Base-by-base conservation (phyloP, 257 asterid genomes). In the Fraxinus anomala region DNA sequence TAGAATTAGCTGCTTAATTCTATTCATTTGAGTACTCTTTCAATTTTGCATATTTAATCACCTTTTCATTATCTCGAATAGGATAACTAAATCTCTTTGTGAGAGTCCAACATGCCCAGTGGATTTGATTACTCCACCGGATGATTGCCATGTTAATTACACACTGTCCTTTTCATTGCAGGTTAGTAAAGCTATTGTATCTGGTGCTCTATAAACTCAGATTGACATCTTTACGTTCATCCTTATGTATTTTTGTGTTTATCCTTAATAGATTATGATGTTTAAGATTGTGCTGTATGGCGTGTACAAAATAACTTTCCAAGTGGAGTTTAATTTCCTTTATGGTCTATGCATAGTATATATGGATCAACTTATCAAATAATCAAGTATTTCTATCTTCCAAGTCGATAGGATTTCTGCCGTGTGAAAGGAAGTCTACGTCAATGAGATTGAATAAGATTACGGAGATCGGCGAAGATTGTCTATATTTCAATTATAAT, bases 61-160 rank as follows among this genome's bases (percentile, higher is more conserved):
- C 85, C 51, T 33, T 75, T 30, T 74, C 76, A 75, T 78, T 80
- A 73, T 81, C 77, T 81, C 76, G 78, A 77, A 84, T 82, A 94
- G 99, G 97, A 92, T 87, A 79, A 92, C 95, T 5, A 89, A 87
- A 86, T 85, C 96, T 70, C 99, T 92, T 77, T 94, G 99, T 75
- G 96, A 86, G 83, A 90, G 90, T 85, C 70, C 95, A 76, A 81
- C 82, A 76, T 94, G 99, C 85, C 99, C 99, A 72, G 66, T 70
- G 89, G 99, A 94, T 88, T 86, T 94, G 83, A 91, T 94, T 79
- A 80, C 87, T 77, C 99, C 99, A 66, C 99, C 97, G 56, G 99
- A 94, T 82, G 99, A 94, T 85, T 94, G 99, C 79, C 97, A 94
- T 88, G 99, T 90, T 80, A 94, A 94, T 84, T 92, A 94, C 76